These are phyloP conservation scores for Vaccinium vitisidaea DNA, from an alignment of 148 eudicot genomes.

Conservation along the genomic window DNA sequence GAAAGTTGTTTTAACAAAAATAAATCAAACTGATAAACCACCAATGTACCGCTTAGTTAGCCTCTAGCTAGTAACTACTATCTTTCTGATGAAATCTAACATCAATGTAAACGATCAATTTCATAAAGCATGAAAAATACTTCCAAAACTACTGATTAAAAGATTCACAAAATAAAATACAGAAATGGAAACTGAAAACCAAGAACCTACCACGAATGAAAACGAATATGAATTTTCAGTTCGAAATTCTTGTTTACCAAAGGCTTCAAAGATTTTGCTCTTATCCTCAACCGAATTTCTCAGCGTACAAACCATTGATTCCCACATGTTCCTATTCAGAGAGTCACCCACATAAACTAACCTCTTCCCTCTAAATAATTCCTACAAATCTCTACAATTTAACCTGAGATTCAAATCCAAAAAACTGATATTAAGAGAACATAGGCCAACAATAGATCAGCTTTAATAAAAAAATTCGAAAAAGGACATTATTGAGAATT, in stretches of 20 bases:
- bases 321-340: conserved; percentile 93
- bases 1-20: not conserved
- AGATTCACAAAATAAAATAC: too few relatives aligned
- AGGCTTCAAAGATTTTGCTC: conserved; percentile 62
- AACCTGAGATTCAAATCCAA: conserved; percentile 38
- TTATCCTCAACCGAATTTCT: conserved; percentile 52
- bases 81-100: not conserved
- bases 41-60: not conserved
- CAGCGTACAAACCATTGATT: conserved; percentile 67
- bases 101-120: not conserved
- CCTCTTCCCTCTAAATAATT: conserved; percentile 65
- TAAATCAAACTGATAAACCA: not conserved
- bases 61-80: not conserved
- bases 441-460: not conserved
- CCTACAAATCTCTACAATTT: conserved; percentile 56
- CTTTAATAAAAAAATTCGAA: not conserved
- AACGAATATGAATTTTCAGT: conserved; percentile 61
- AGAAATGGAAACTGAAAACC: not conserved
- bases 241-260: conserved; percentile 56
- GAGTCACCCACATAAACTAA: conserved; percentile 82
- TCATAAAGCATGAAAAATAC: not conserved
- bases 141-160: not conserved
- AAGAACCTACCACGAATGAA: conserved; percentile 38
- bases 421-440: not conserved
- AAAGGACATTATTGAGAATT: not conserved